Conservation (phyloP, 179 eudicot genomes). For the Beta macrorhiza region DNA sequence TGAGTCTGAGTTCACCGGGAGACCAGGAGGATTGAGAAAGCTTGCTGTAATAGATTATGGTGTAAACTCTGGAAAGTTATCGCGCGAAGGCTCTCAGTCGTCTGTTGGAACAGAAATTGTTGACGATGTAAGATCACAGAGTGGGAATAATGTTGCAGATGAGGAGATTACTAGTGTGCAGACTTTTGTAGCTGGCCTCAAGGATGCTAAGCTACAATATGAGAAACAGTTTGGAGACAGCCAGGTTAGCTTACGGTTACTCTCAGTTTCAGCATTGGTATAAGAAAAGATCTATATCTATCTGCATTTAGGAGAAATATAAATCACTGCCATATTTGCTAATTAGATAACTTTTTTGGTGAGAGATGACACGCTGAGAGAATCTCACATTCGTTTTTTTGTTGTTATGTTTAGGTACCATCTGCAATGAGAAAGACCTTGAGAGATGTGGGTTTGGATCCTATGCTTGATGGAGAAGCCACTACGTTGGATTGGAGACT, state of each 20-base stretch:
- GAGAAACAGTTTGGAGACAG: constrained; percentile 50
- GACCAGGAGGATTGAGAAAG: constrained; percentile 46
- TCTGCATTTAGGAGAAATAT: no score
- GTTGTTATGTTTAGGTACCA: constrained; percentile 26
- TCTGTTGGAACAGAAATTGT: constrained; percentile 38
- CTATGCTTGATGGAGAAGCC: constrained; percentile 36
- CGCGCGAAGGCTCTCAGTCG: constrained; percentile 55
- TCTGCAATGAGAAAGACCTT: constrained; percentile 42
- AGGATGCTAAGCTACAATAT: constrained; percentile 52
- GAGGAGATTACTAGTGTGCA: constrained; percentile 38
- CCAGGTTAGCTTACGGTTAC: constrained; percentile 37
- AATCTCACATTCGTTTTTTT: neutral
- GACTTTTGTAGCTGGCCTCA: constrained; percentile 45
- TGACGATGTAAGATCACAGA: constrained; percentile 44
- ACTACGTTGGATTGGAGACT: constrained; percentile 48
- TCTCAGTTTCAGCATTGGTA: neutral
- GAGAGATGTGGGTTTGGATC: constrained; percentile 53
- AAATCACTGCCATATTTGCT: neutral
- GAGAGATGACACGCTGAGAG: neutral
- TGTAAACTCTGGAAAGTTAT: constrained; percentile 38
- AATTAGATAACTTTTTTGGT: neutral
- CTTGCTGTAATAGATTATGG: constrained; percentile 47
- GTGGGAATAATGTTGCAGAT: constrained; percentile 33
- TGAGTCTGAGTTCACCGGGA: constrained; percentile 47
- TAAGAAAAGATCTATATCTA: neutral